Base-by-base conservation (phyloP, 495 filamentous ascomycete species). In the Rostrohypoxylon terebratum region DNA sequence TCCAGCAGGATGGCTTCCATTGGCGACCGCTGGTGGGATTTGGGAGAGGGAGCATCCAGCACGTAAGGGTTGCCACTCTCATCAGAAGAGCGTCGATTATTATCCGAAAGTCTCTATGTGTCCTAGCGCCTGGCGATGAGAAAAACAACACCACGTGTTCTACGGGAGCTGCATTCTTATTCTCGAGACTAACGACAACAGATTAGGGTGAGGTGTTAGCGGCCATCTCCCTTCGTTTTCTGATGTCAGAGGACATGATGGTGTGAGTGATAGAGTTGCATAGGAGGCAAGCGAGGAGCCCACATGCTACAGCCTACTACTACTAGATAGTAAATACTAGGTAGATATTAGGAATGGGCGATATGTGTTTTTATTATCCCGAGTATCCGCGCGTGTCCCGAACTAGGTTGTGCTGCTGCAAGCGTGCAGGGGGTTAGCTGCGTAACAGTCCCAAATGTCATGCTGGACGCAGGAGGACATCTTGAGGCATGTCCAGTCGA, bases 361-460 rank as follows among this genome's bases (percentile, higher is more conserved):
- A 65, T 50, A 59, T 66, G 40, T 57, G 40, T 57, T 59, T 68
- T 64, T 62, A 66, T 73, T 73, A 62, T 73, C 58, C 66, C 71
- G 71, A 73, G 63, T 57, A 73, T 60, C 71, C 71, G 71, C 65
- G 53, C 55, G 65, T 73, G 71, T 60, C 38, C 71, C 65, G 61
- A 62, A 66, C 28, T 66, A 48, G 71, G 62, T 73, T 66, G 61
- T 23, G 57, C 28, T 53, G 55, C 62, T 63, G 62, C 66, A 69
- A 69, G 71, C 61, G 51, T 69, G 66, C 71, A 69, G 62, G 66
- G 66, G 51, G 48, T 5, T 42, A 42, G 42, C 57, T 69, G 66
- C 71, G 66, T 63, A 66, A 59, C 71, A 48, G 62, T 69, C 42
- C 71, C 66, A 73, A 73, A 73, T 73, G 71, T 66, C 66, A 73